phyloP scores from a whole-genome alignment of 441 rosid species.

The Adansonia madagascariensis region DNA sequence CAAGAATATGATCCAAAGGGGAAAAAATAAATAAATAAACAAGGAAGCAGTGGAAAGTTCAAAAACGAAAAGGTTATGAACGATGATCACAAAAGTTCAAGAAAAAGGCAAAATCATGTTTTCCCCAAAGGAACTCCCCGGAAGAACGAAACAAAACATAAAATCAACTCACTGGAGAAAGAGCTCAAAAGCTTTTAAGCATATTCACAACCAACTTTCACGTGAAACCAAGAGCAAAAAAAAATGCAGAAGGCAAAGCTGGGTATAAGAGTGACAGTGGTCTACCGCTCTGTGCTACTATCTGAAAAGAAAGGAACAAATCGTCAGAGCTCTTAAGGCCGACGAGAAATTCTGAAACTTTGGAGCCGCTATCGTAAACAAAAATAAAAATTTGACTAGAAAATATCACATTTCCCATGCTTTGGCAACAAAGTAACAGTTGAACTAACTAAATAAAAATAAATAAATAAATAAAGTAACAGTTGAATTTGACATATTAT shows the following conservation, averaged over 20 bases:
- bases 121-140: neutral
- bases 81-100: neutral
- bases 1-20: neutral
- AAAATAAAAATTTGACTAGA: neutral
- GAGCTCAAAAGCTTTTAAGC: conserved; percentile 9
- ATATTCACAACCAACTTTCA: neutral
- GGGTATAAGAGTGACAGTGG: neutral
- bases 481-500: neutral
- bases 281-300: neutral
- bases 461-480: too few species aligned
- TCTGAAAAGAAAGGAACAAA: conserved; percentile 4
- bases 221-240: neutral
- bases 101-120: neutral
- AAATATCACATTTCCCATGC: neutral
- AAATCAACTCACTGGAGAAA: conserved; percentile 12
- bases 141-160: neutral
- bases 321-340: neutral
- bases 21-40: neutral
- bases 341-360: neutral
- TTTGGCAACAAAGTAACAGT: neutral
- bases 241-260: neutral
- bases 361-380: conserved; percentile 4
- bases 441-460: too few species aligned
- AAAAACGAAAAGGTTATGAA: neutral
- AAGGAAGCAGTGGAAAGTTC: neutral